phyloP scores from a whole-genome alignment of 108 stramenopile species.

The Nitzschia sp. region DNA sequence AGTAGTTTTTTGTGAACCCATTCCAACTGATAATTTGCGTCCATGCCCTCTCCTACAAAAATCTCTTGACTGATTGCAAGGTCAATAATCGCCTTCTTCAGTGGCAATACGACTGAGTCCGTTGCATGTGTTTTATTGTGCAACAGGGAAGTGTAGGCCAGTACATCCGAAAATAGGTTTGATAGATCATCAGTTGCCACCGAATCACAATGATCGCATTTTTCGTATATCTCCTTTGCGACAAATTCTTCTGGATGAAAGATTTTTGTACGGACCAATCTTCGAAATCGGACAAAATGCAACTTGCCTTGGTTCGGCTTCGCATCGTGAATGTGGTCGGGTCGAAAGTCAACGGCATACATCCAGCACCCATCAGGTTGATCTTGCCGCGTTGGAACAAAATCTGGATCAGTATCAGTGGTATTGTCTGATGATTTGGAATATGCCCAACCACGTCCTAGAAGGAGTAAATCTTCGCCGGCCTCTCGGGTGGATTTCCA shows the following conservation, averaged over 20 bases:
- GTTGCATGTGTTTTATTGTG: slow-evolving; percentile 25
- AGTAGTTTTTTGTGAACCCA: slow-evolving; percentile 26
- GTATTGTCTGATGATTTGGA: too few species aligned
- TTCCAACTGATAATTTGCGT: slow-evolving; percentile 20
- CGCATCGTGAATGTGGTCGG: slow-evolving; percentile 38
- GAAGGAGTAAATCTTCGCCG: slow-evolving; percentile 37
- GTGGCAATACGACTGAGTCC: slow-evolving; percentile 41
- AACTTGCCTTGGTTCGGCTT: slow-evolving; percentile 42
- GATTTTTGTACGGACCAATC: slow-evolving; percentile 38
- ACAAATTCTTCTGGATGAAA: slow-evolving; percentile 64
- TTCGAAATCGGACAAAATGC: slow-evolving; percentile 60
- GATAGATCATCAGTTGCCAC: slow-evolving; percentile 41
- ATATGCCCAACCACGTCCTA: slow-evolving; percentile 44
- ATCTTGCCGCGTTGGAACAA: slow-evolving; percentile 12
- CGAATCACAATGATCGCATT: slow-evolving; percentile 69
- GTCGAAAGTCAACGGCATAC: slow-evolving; percentile 53
- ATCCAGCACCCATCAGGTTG: slow-evolving; percentile 50
- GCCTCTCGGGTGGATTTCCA: slow-evolving; percentile 58
- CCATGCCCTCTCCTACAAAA: background rate
- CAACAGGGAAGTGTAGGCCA: slow-evolving; percentile 29
- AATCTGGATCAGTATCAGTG: slow-evolving; percentile 26
- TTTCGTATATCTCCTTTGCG: slow-evolving; percentile 15
- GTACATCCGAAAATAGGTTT: slow-evolving; percentile 28
- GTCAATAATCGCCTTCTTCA: slow-evolving; percentile 47
- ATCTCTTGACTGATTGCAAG: slow-evolving; percentile 18